These are phyloP conservation scores for Diospyros kaki DNA, from an alignment of 148 eudicot species.

Conservation along the genomic window DNA sequence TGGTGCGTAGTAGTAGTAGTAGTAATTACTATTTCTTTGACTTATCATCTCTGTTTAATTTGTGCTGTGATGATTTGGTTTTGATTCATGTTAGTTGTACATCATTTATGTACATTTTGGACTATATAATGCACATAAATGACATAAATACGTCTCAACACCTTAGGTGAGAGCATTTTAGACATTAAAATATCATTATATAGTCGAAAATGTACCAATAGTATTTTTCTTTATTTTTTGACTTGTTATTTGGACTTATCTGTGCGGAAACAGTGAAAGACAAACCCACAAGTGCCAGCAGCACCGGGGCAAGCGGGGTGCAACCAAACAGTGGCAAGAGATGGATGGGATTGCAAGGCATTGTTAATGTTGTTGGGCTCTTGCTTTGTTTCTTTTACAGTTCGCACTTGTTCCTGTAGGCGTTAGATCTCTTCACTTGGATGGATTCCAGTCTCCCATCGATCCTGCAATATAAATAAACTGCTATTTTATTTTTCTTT, in stretches of 20 bases:
- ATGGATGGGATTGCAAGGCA: constrained; percentile 21
- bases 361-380: constrained; percentile 13
- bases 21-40: no score
- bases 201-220: no score
- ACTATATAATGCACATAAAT: no score
- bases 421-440: no score
- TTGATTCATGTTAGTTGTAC: no score
- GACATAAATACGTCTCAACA: no score
- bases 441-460: no score
- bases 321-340: neutral
- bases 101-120: no score
- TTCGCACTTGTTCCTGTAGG: neutral
- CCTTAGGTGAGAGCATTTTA: neutral
- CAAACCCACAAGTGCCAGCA: constrained; percentile 1
- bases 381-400: constrained; percentile 2
- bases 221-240: no score
- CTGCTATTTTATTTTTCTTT: neutral
- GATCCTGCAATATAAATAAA: neutral
- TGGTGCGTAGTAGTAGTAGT: constrained; percentile 15
- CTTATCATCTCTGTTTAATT: neutral
- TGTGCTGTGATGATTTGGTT: neutral
- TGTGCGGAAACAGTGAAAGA: neutral
- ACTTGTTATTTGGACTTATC: neutral
- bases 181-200: no score
- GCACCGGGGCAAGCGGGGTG: neutral